A percentile compares a stretch with the other conserved stretches of the same genome.
Evolutionary conservation across 805 yeast genomes (phyloP).

Genomic region (Metschnikowia vanudenii): DNA sequence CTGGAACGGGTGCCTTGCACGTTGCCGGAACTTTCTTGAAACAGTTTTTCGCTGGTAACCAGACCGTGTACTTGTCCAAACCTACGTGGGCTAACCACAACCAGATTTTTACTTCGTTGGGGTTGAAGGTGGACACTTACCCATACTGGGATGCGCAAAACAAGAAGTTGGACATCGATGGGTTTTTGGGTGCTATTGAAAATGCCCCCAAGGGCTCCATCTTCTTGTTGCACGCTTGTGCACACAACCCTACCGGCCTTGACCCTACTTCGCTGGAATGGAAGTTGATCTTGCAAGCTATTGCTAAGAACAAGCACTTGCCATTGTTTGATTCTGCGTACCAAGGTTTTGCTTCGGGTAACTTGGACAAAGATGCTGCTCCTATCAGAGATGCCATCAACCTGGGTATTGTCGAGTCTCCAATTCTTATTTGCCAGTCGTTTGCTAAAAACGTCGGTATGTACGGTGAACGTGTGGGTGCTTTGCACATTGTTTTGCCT

Average conservation of each 20-base stretch:
- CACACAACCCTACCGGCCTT: conserved; percentile 97
- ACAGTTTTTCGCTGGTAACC: conserved; percentile 42
- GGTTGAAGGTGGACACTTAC: conserved; percentile 64
- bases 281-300: conserved; percentile 62
- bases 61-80: conserved; percentile 19
- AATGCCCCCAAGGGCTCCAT: conserved; percentile 73
- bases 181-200: conserved; percentile 60
- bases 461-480: conserved; percentile 98
- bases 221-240: conserved; percentile 88
- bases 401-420: conserved; percentile 34
- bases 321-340: conserved; percentile 92
- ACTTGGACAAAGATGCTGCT: conserved; percentile 77
- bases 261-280: conserved; percentile 88
- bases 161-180: conserved; percentile 70
- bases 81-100: conserved; percentile 99
- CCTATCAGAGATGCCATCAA: conserved; percentile 68
- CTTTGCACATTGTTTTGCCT: conserved; percentile 71
- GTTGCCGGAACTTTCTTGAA: conserved; percentile 72
- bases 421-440: conserved; percentile 83
- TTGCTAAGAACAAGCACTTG: conserved; percentile 63
- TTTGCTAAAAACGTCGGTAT: conserved; percentile 96
- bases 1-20: conserved; percentile 92
- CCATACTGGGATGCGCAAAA: conserved; percentile 82
- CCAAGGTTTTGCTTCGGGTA: conserved; percentile 96
- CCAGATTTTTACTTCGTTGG: conserved; percentile 73